Base-by-base conservation (phyloP, 257 asterid genomes). In the Capsicum rhomboideum region DNA sequence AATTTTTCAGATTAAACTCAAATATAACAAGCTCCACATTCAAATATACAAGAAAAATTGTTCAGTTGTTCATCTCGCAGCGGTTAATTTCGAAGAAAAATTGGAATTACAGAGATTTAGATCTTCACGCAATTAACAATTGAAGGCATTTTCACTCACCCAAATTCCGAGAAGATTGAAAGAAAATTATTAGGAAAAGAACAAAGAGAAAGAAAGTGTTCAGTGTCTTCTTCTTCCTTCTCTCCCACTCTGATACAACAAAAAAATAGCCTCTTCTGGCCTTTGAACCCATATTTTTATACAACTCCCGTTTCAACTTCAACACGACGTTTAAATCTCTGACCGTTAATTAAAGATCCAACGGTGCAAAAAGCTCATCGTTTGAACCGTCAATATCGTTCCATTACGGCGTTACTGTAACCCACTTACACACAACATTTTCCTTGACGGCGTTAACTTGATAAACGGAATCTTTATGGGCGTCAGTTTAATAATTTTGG, bases 271-370 rank as follows among this genome's bases (percentile, higher is more conserved):
- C 91, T 88, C 91, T n/a, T 78, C 85, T 83, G 79, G 86, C 93
- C 82, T 88, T 87, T 85, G 78, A 88, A 67, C 90, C 91, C 89
- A 89, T 90, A 86, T 71, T 86, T 89, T 91, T 92, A 91, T 90
- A 91, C 92, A 86, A 78, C 28, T n/a, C 85, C 84, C 84, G 83
- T 86, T 85, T 90, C 31, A 59, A 69, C 87, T 82, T 58, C 85
- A 29, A 63, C 18, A 52, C 69, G 77, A 18, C 46, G 80, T 82
- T 58, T 54, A n/a, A n/a, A 90, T 89, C 90, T 80, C 78, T 3
- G 17, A 59, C 49, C 92, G 93, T 87, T 86, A 58, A 82, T 88
- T 64, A 52, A 37, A 17, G 8, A 85, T 87, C 82, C 1, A 71
- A 89, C 91, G 91, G 92, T 50, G 4, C 6, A 86, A 87, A 88